Evolutionary conservation across 140 eudicot genomes (phyloP).

Genomic region (Ambrosia hybrid): DNA sequence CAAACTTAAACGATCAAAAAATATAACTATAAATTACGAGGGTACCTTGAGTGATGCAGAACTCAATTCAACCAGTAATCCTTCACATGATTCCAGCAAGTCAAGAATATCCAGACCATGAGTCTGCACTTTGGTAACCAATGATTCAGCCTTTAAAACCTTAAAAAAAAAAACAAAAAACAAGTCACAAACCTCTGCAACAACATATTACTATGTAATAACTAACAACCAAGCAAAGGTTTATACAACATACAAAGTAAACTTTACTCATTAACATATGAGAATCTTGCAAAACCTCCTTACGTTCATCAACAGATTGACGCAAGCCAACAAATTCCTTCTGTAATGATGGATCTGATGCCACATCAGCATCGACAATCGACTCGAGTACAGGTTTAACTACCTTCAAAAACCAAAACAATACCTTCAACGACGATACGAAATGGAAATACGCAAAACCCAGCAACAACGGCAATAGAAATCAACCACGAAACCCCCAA

Average conservation of each 20-base stretch:
- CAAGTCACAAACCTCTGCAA: constrained; percentile 13
- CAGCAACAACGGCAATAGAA: too few species aligned
- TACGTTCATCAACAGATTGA: constrained; percentile 60
- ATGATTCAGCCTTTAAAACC: constrained; percentile 78
- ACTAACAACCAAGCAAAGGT: not conserved
- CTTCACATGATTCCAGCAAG: constrained; percentile 55
- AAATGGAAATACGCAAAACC: too few species aligned
- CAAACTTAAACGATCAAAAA: too few species aligned
- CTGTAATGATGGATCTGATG: too few species aligned
- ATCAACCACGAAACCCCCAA: too few species aligned
- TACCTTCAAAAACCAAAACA: too few species aligned
- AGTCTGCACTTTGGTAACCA: constrained; percentile 47
- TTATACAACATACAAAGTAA: constrained; percentile 62
- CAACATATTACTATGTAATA: not conserved
- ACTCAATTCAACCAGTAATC: constrained; percentile 53
- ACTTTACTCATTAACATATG: constrained; percentile 83
- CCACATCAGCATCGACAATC: too few species aligned
- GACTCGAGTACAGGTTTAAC: too few species aligned
- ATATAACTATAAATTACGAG: not conserved
- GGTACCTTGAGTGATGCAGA: constrained; percentile 76
- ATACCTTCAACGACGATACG: too few species aligned
- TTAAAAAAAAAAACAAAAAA: constrained; percentile 28
- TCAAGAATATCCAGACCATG: constrained; percentile 57
- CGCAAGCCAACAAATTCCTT: constrained; percentile 45
- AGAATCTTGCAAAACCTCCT: constrained; percentile 67